A percentile compares a stretch with the other conserved stretches of the same genome.
Evolutionary conservation across 441 rosid species (phyloP).

Genomic region (Erysimum cheiri): DNA sequence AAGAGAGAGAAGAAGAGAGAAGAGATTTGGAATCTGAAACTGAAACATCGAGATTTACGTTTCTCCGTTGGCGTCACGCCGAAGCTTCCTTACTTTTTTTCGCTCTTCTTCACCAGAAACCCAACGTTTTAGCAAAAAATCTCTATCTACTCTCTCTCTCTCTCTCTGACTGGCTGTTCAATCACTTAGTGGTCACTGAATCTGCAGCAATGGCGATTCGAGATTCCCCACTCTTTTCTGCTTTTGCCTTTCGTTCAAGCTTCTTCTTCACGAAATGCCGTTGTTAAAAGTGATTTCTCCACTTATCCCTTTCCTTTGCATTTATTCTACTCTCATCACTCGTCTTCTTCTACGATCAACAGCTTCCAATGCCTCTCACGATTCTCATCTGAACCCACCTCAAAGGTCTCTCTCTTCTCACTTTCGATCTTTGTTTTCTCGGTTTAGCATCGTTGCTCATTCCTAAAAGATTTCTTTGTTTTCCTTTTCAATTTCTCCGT

Average conservation of each 20-base stretch:
- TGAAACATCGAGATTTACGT: constrained; percentile 48
- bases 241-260: constrained; percentile 38
- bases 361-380: constrained; percentile 29
- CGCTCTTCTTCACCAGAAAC: constrained; percentile 33
- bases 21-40: constrained; percentile 43
- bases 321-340: constrained; percentile 38
- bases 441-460: constrained; percentile 10
- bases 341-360: constrained; percentile 29
- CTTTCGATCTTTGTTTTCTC: constrained; percentile 20
- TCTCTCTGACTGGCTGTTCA: constrained; percentile 31
- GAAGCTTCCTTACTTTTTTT: constrained; percentile 35
- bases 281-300: constrained; percentile 41
- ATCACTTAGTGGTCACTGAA: constrained; percentile 36
- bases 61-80: constrained; percentile 48
- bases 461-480: background rate
- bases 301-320: constrained; percentile 29
- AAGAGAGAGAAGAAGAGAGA: constrained; percentile 29
- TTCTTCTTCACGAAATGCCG: constrained; percentile 48
- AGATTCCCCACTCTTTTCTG: constrained; percentile 37
- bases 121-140: constrained; percentile 21
- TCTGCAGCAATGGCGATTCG: constrained; percentile 46
- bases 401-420: constrained; percentile 32
- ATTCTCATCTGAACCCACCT: constrained; percentile 26
- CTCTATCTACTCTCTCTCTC: background rate
- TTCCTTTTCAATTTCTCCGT: constrained; percentile 17